Evolutionary conservation across 352 stramenopile species (phyloP), one percentile per base, ranked within the genome.

Genomic region (Phytophthora parvispora): DNA sequence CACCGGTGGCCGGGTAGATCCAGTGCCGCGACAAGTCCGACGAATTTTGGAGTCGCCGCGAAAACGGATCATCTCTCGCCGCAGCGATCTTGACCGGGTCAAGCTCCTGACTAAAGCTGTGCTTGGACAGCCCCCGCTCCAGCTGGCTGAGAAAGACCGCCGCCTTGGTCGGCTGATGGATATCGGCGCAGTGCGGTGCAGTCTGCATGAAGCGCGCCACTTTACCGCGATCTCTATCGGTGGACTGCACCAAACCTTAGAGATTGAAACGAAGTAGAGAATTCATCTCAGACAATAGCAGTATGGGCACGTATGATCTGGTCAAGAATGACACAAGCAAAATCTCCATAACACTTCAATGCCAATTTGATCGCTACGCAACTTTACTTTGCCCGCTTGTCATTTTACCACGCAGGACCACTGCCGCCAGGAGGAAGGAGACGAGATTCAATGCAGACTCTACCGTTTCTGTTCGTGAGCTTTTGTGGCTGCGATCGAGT

Each of bases 101-200:
- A 59, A 68, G 27, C 48, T 31, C 28, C 64, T 22, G 56, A 61
- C 34, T 59, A 28, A 60, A 61, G 28, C 36, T 24, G 27, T 65
- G 34, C 29, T 65, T 70, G 64, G 64, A 61, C 54, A 72, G 64
- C 31, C 47, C 32, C 45, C 48, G 38, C 36, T 64, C 34, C 52
- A 74, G 60, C 45, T 74, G 66, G 49, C 65, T 73, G 45, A 73
- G 65, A 73, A 73, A 73, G 65, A 73, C 34, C 59, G 18, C 24
- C 1, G 16, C n/a, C 12, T 15, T 42, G 50, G 36, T 59, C 34
- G 32, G 50, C 51, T 69, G 51, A 60, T 69, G 58, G 59, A 68
- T 73, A 22, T 38, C 61, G 40, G 42, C 2, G 27, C 34, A n/a
- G n/a, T 40, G 38, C 20, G 45, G 57, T 40, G 43, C 7, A 13